These are phyloP conservation scores for Fragilaria crotonensis DNA, from an alignment of 108 stramenopile genomes.

Conservation along the genomic window DNA sequence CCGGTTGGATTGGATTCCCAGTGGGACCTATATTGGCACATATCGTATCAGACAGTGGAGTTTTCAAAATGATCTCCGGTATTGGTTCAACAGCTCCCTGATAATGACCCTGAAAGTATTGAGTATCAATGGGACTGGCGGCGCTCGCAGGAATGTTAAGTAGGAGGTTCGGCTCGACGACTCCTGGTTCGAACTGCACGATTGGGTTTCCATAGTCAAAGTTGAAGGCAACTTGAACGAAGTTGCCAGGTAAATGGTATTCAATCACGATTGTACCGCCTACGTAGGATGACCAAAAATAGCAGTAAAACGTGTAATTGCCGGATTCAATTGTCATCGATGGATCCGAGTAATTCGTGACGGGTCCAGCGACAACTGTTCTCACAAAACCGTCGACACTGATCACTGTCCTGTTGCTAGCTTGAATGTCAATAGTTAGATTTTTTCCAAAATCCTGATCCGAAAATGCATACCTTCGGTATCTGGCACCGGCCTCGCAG, in stretches of 20 bases:
- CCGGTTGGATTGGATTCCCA: not conserved
- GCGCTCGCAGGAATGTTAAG: not conserved
- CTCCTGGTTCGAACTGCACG: not conserved
- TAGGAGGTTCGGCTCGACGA: not conserved
- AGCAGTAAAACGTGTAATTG: not conserved
- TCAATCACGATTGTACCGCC: not conserved
- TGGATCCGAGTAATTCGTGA: not conserved
- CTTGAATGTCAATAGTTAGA: not conserved
- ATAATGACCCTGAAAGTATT: not conserved
- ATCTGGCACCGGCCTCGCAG: slow-evolving; percentile 25
- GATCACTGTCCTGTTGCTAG: not conserved
- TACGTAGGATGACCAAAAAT: not conserved
- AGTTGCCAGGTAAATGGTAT: not conserved
- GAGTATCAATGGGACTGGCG: not conserved
- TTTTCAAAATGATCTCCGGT: slow-evolving; percentile 1
- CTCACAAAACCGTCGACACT: not conserved
- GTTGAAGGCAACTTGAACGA: not conserved
- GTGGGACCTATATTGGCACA: not conserved
- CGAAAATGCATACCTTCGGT: slow-evolving; percentile 10
- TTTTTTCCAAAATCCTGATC: not conserved
- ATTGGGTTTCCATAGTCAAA: not conserved
- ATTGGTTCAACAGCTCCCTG: not conserved
- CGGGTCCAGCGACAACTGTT: not conserved
- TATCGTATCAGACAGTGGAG: not conserved
- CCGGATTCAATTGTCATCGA: not conserved